Base-by-base conservation (phyloP, 495 filamentous ascomycete species). In the Friedmanniomyces endolithicus region DNA sequence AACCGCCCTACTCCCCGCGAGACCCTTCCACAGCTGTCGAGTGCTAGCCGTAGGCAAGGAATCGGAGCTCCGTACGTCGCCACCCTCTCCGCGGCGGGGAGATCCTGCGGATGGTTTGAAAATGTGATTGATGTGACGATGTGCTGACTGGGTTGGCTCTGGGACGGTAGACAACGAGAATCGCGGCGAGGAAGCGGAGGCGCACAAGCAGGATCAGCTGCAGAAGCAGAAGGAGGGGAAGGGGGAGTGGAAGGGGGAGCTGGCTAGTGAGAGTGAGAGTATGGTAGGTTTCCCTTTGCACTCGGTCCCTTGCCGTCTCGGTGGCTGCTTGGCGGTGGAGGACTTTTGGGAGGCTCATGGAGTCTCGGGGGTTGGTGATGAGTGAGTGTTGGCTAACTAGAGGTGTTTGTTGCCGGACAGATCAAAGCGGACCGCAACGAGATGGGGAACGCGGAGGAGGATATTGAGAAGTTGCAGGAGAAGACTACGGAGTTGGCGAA, bases 181-280 rank as follows among this genome's bases (percentile, higher is more conserved):
- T 9, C 63, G 66, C 11, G 50, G 57, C 1, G 58, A 66, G 45
- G 65, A 78, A 61, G 78, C 80, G 55, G 86, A 90, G 62, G 64
- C 74, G 46, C 75, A 90, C 62, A 94, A 94, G 72, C 70, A 86
- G 45, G 79, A 87, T 47, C 75, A 78, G 34, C 57, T 94, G 52
- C 69, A 75, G 63, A 82, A 82, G 71, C 75, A 80, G 50, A 86
- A 86, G 71, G 71, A 79, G 12, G 89, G 89, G 20, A 81, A 84
- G 68, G 85, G 74, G 12, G 77, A 88, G 60, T 94, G 89, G 89
- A 85, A 85, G 68, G 72, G 81, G 19, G 83, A 86, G 64, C 69
- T 95, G 52, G 86, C 86, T 6, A 86, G 80, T 55, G 78, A 86
- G 65, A 87, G 83, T 63, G 89, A 95, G 75, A 82, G 83, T 58